Percentiles rank a stretch among this genome's conserved stretches.
These are phyloP conservation scores for Microsporum audouinii DNA, from an alignment of 2,329 filamentous ascomycete species.

Conservation along the genomic window DNA sequence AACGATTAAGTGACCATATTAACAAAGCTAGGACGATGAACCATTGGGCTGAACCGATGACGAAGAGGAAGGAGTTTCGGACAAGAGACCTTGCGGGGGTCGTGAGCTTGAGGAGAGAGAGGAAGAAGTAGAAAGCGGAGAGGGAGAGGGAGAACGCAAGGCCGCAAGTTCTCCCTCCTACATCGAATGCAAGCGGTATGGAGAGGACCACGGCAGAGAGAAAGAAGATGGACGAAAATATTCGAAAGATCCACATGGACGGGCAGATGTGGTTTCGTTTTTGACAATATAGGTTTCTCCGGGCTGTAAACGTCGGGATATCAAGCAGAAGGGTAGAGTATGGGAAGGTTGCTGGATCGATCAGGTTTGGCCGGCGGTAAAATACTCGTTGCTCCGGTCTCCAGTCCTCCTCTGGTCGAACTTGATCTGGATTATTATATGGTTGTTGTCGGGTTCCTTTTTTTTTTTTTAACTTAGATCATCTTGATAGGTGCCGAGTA, in stretches of 20 bases:
- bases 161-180: slow-evolving; percentile 86
- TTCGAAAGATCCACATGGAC: slow-evolving; percentile 73
- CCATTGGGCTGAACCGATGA: slow-evolving; percentile 71
- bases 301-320: not conserved
- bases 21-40: slow-evolving; percentile 72
- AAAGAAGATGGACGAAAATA: slow-evolving; percentile 71
- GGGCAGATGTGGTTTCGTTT: not conserved
- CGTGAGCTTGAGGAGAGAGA: slow-evolving; percentile 66
- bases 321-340: not conserved
- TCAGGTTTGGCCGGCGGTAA: too few relatives aligned
- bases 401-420: too few relatives aligned
- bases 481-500: too few relatives aligned
- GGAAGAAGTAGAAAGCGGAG: slow-evolving; percentile 80
- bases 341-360: not conserved
- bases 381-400: too few relatives aligned
- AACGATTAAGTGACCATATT: slow-evolving; percentile 92
- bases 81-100: slow-evolving; percentile 70
- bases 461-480: too few relatives aligned
- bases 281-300: too few relatives aligned
- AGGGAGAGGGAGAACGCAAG: slow-evolving; percentile 86
- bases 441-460: too few relatives aligned
- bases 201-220: slow-evolving; percentile 87
- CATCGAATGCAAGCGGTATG: slow-evolving; percentile 94
- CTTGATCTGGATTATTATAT: too few relatives aligned
- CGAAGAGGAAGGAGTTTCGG: slow-evolving; percentile 56